Base-by-base conservation (phyloP, 768 basidiomycete species). In the Phanerochaete carnosa region DNA sequence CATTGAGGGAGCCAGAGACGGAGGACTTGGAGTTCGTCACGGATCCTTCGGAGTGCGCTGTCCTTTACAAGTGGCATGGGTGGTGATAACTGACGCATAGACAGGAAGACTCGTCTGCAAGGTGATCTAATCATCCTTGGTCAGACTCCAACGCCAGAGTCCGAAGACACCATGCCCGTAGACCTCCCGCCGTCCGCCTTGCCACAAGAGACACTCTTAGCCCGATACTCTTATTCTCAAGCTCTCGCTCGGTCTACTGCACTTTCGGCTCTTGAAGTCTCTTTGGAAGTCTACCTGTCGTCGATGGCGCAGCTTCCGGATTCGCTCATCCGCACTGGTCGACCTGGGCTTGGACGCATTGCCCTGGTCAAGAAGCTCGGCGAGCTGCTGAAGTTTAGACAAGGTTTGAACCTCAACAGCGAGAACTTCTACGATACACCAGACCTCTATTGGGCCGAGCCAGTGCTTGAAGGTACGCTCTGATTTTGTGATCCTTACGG, bases 361-460 rank as follows among this genome's bases (percentile, higher is more conserved):
- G 91, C 87, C 3, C 85, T 98, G 55, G 94, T 98, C 66, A 91
- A 90, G 76, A 95, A 96, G 73, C 80, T 98, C 1, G 96, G 96
- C 11, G 86, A 91, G 68, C 79, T 98, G 57, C 88, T 98, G 83
- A 89, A 88, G 67, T 92, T 98, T 72, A 81, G 96, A 46, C 96
- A 98, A 75, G 88, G 92, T 25, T 78, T 97, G 29, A 98, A 97
- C 67, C 83, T 98, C 55, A 94, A 91, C 67, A 79, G 89, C 47
- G 90, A 94, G 70, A 95, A 94, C 67, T 92, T 94, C 68, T 86
- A 87, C 50, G 94, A 95, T 68, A 86, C 88, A 0, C 93, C 92
- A 0, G 91, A 97, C 73, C 89, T 98, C 65, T 95, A 97, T 71
- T 98, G 96, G 95, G 82, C 89, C 19, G 93, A 97, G 69, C 93